Evolutionary conservation across 2,329 filamentous ascomycete species (phyloP).

Genomic region (Rachicladosporium sp.): DNA sequence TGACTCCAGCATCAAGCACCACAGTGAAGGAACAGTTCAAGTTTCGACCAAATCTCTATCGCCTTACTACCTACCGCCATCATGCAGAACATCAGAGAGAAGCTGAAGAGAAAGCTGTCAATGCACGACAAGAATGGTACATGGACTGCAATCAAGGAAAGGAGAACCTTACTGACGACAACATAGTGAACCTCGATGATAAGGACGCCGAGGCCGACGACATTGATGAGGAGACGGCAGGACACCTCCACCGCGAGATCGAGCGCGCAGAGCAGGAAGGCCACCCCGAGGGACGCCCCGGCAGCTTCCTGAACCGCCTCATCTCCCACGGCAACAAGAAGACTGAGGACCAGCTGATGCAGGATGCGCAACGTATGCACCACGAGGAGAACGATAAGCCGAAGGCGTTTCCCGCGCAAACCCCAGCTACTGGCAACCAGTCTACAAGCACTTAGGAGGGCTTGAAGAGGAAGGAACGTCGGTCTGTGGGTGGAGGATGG

Average conservation of each 20-base stretch:
- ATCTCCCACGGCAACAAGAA: slow-evolving; percentile 28
- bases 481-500: too few relatives aligned
- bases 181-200: slow-evolving; percentile 19
- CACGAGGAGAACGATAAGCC: too few relatives aligned
- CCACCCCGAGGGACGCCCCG: slow-evolving; percentile 21
- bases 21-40: too few relatives aligned
- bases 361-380: too few relatives aligned
- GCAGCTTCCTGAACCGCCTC: slow-evolving; percentile 26
- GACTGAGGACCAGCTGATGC: slow-evolving; percentile 24
- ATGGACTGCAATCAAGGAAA: not conserved
- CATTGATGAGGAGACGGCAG: slow-evolving; percentile 26
- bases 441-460: too few relatives aligned
- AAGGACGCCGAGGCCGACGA: slow-evolving; percentile 19
- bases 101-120: slow-evolving; percentile 26
- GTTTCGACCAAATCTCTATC: too few relatives aligned
- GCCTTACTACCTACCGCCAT: slow-evolving; percentile 5
- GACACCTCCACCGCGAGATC: slow-evolving; percentile 24
- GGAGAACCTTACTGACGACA: not conserved
- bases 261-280: slow-evolving; percentile 22
- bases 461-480: too few relatives aligned
- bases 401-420: too few relatives aligned
- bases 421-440: too few relatives aligned
- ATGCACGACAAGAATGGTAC: slow-evolving; percentile 26
- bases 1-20: too few relatives aligned
- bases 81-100: slow-evolving; percentile 24